Base-by-base conservation (phyloP, 352 stramenopile species). In the Phytophthora palmivora region DNA sequence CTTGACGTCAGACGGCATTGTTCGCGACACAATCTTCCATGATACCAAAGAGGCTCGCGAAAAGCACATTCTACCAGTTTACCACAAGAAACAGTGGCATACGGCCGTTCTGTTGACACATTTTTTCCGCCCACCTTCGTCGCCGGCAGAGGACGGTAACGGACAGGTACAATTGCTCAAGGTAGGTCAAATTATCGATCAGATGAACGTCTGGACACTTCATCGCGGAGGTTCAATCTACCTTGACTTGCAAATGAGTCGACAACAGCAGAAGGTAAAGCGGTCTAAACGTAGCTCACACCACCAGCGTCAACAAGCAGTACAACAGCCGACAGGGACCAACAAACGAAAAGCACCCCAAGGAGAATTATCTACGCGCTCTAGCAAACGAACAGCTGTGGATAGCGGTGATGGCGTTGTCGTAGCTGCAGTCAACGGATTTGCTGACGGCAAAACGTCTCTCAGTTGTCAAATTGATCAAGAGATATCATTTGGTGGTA, bases 11-110 rank as follows among this genome's bases (percentile, higher is more conserved):
- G 88, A 96, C 42, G 74, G 77, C 10, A 92, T 96, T 42, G 86
- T 96, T 42, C 86, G 88, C 18, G 88, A 96, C 28, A 92, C 80
- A 5, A 90, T 96, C 36, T 96, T 96, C 45, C 79, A 91, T 43
- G 84, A 96, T 59, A 92, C 86, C 15, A 96, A 94, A 60, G 86
- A 94, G 42, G 84, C 87, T 4, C 77, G 83, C 0, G 88, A 96
- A 62, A 93, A 93, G 42, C 84, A 94, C 43, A 89, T 96, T 11
- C 58, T 90, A 6, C 85, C 84, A 2, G 81, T 94, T 39, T 93
- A 94, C 46, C 82, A 93, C 66, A 94, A 94, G 54, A 93, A 94
- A 37, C 82, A 91, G 57, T 93, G 85, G 84, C 87, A 95, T 52
- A 95, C 82, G 8, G 86, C 84, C 0, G 88, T 95, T 22, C 54